These are phyloP conservation scores for Talaromyces sp. DNA, from an alignment of 2,329 filamentous ascomycete genomes.

Conservation along the genomic window DNA sequence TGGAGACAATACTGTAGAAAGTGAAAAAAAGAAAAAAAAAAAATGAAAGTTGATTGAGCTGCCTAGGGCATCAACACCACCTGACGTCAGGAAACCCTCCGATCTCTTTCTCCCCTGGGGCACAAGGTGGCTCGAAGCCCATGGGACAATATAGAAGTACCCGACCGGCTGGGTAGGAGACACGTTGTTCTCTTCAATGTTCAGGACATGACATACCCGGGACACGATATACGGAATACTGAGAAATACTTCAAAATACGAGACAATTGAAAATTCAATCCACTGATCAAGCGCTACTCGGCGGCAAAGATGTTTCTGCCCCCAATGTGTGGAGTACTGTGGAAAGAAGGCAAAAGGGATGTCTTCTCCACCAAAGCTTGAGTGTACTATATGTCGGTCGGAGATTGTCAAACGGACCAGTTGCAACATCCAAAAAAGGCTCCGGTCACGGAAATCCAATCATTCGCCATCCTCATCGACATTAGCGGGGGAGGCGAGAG, in stretches of 20 bases:
- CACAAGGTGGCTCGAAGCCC: too few relatives aligned
- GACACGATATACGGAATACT: too few relatives aligned
- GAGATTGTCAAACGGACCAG: neutral
- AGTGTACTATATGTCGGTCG: neutral
- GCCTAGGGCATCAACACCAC: constrained; percentile 6
- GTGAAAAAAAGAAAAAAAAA: neutral
- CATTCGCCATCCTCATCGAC: constrained; percentile 5
- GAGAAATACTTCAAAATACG: too few relatives aligned
- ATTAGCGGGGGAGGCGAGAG: constrained; percentile 16
- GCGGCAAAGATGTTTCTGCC: neutral
- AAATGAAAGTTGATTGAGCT: neutral
- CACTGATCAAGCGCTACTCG: too few relatives aligned
- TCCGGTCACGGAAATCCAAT: neutral
- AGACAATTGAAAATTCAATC: too few relatives aligned
- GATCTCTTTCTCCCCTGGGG: too few relatives aligned
- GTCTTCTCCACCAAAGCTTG: neutral
- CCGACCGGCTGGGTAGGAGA: too few relatives aligned
- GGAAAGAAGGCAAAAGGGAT: neutral
- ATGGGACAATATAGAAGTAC: too few relatives aligned
- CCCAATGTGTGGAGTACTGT: neutral
- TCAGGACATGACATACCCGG: too few relatives aligned
- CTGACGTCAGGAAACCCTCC: constrained; percentile 9
- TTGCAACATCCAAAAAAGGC: neutral
- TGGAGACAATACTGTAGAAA: neutral
- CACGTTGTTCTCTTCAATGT: too few relatives aligned